A percentile compares a stretch with the other conserved stretches of the same genome.
Evolutionary conservation across 2,329 filamentous ascomycete species (phyloP).

Genomic region (Penicillium sp.): DNA sequence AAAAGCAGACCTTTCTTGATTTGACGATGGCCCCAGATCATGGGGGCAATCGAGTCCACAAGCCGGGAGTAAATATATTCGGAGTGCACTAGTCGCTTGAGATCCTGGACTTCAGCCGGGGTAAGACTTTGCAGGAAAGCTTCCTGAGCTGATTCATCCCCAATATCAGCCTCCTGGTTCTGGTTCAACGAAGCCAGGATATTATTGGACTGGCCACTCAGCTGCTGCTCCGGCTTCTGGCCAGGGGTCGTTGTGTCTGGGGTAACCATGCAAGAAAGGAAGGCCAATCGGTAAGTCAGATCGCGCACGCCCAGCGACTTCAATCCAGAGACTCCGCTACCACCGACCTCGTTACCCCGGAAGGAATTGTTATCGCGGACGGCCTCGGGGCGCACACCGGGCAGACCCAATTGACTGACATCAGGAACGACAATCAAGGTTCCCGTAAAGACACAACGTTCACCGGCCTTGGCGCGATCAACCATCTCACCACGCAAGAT

Average conservation of each 20-base stretch:
- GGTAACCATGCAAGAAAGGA: constrained; percentile 92
- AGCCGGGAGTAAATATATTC: constrained; percentile 92
- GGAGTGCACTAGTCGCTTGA: constrained; percentile 89
- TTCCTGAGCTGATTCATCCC: constrained; percentile 81
- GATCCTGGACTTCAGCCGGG: constrained; percentile 80
- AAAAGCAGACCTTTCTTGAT: constrained; percentile 96
- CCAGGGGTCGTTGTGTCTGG: constrained; percentile 81
- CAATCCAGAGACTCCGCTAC: constrained; percentile 79
- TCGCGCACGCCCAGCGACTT: constrained; percentile 93
- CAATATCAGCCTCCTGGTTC: constrained; percentile 64
- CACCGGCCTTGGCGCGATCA: constrained; percentile 92
- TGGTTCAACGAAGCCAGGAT: constrained; percentile 82
- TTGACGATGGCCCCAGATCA: constrained; percentile 94
- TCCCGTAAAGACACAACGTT: constrained; percentile 97
- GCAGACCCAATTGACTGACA: constrained; percentile 88
- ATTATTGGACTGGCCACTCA: constrained; percentile 73
- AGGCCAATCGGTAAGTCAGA: constrained; percentile 92
- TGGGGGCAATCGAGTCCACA: constrained; percentile 91
- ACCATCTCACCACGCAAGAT: constrained; percentile 97
- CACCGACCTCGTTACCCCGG: constrained; percentile 75
- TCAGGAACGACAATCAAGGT: constrained; percentile 95
- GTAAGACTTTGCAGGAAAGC: constrained; percentile 84
- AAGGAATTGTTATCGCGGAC: constrained; percentile 76
- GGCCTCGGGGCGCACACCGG: constrained; percentile 77
- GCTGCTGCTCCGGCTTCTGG: constrained; percentile 64